Evolutionary conservation across 257 asterid genomes (phyloP), one percentile per base, ranked within the genome.

Genomic region (Gentiana dahurica): DNA sequence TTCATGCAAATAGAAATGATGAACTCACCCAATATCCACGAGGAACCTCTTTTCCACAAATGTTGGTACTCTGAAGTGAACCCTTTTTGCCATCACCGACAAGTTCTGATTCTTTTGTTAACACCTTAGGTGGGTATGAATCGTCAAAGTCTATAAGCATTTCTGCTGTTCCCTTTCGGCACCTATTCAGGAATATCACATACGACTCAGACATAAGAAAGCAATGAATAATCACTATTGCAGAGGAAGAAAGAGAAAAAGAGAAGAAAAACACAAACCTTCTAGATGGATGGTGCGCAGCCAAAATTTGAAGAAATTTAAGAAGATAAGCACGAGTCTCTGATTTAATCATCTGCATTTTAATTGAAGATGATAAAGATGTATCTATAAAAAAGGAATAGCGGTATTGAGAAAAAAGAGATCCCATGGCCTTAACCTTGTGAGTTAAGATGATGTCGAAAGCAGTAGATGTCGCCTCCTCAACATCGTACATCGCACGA

Each of bases 131-230:
- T 13, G 82, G 79, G 49, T 65, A 66, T 36, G 83, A 64, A 34
- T 80, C 83, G 59, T 83, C 91, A 66, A 92, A 85, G 73, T 92
- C 83, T 47, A 92, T 86, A 59, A 92, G 93, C 59, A 92, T 68
- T 55, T 92, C 91, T 53, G 95, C 94, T 75, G 89, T 81, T 69
- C 99, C 99, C 76, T 77, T 81, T 75, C 97, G 90, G 70, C 99
- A 92, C 74, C 99, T 92, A 60, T 49, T 46, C 68, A 57, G 66
- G 50, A 65, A 37, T 9, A 69, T 41, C 60, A 58, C 38, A 64
- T 52, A 58, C 24, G 34, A 54, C 61, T 57, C 49, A 69, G 46
- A 58, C 59, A 57, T 67, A 65, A 38, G 35, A 64, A 39, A 11
- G 55, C 43, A 36, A 52, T 36, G 67, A n/a, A 48, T 46, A 38